phyloP scores from a whole-genome alignment of 176 grass and related monocot species.

The Saccharum spontaneum region DNA sequence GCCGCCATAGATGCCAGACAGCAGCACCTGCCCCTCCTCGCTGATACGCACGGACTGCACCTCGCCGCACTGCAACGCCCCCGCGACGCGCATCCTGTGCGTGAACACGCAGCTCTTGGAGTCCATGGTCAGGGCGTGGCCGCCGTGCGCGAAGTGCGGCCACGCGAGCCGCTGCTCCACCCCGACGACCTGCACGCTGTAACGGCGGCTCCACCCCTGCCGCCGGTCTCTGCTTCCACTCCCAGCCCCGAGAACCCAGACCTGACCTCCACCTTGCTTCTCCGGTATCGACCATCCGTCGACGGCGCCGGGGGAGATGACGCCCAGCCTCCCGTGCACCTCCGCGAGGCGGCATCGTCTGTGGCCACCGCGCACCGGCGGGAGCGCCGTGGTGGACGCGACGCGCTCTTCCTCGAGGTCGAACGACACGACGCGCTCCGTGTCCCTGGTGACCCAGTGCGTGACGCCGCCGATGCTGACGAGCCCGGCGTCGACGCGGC shows the following conservation, averaged over 20 bases:
- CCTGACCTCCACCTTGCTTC: background rate
- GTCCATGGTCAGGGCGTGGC: background rate
- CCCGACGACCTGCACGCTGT: background rate
- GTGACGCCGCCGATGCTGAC: background rate
- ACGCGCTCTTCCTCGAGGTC: background rate
- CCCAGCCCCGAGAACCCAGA: background rate
- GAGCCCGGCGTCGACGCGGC: background rate
- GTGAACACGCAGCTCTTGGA: background rate
- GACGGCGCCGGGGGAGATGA: background rate
- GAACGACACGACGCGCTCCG: background rate
- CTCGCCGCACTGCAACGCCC: background rate
- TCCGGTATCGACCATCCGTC: background rate
- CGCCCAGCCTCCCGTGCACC: background rate
- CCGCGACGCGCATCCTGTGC: background rate
- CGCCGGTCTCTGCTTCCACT: no score
- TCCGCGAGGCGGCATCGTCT: background rate
- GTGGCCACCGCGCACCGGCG: background rate
- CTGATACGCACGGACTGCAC: no score
- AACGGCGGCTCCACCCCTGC: background rate
- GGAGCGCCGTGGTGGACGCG: background rate
- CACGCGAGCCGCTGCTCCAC: background rate
- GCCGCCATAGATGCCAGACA: no score
- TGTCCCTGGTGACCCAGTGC: no score
- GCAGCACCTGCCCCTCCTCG: no score
- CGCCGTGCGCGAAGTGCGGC: constrained; percentile 2